A percentile compares a stretch with the other conserved stretches of the same genome.
Evolutionary conservation across 1,284 basidiomycete species (phyloP).

Genomic region (Veloporphyrellus conicus): DNA sequence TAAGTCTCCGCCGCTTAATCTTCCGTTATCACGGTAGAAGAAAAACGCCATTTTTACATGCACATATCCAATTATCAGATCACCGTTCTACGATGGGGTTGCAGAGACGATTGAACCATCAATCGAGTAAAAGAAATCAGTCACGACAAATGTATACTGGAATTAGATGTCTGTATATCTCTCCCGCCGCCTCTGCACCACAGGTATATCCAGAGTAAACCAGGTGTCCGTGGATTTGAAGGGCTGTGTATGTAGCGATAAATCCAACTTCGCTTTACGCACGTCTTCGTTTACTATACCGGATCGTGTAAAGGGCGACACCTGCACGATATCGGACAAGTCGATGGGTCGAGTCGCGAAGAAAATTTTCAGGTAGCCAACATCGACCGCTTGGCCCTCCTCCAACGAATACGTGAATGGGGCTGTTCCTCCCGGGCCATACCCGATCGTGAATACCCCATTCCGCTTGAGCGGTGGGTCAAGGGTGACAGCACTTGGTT

Average conservation of each 20-base stretch:
- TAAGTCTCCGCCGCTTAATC: too few species aligned
- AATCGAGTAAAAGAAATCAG: too few species aligned
- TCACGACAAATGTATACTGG: too few species aligned
- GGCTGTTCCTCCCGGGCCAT: slow-evolving; percentile 8
- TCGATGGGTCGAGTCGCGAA: slow-evolving; percentile 19
- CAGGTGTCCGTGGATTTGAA: background rate
- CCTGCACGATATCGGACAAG: slow-evolving; percentile 11
- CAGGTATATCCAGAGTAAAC: slow-evolving; percentile 11
- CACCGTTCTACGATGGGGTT: too few species aligned
- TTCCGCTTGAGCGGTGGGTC: slow-evolving; percentile 7
- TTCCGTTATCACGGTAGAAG: too few species aligned
- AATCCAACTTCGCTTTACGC: background rate
- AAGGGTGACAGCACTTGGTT: background rate
- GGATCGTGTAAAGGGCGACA: slow-evolving; percentile 9
- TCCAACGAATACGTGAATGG: slow-evolving; percentile 10
- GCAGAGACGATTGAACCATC: too few species aligned
- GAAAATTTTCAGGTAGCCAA: slow-evolving; percentile 24
- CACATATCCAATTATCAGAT: too few species aligned
- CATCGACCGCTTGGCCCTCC: slow-evolving; percentile 13
- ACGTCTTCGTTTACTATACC: background rate
- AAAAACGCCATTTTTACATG: too few species aligned
- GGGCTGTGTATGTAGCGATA: too few species aligned
- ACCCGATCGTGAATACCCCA: slow-evolving; percentile 16
- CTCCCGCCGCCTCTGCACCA: slow-evolving; percentile 8
- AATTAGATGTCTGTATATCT: background rate